These are phyloP conservation scores for Phaseolus lunatus DNA, from an alignment of 306 rosid genomes.

Conservation along the genomic window DNA sequence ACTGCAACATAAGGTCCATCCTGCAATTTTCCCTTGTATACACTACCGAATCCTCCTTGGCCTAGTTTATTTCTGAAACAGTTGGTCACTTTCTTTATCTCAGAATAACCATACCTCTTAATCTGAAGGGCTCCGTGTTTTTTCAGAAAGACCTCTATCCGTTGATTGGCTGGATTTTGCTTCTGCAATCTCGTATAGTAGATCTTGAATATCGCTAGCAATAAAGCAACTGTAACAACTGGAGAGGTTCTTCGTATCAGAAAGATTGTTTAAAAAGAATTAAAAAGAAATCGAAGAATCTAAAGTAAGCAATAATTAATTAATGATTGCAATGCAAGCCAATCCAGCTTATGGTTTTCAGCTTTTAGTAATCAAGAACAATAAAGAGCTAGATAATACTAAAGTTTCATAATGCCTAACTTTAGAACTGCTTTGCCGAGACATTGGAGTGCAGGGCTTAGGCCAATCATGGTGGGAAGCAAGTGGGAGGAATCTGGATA, in stretches of 20 bases:
- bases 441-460: neutral
- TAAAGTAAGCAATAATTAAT: neutral
- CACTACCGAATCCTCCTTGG: constrained; percentile 48
- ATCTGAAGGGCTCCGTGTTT: constrained; percentile 29
- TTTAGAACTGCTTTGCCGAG: no score
- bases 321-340: neutral
- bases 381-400: neutral
- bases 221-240: constrained; percentile 6
- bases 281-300: neutral
- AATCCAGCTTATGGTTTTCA: neutral
- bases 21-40: constrained; percentile 43
- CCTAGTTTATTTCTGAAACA: constrained; percentile 49
- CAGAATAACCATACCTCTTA: constrained; percentile 43
- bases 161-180: neutral
- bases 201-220: neutral
- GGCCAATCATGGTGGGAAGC: no score
- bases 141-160: constrained; percentile 35
- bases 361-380: neutral
- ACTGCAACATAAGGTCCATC: constrained; percentile 50
- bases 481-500: neutral
- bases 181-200: constrained; percentile 18
- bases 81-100: constrained; percentile 44
- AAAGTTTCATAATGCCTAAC: neutral
- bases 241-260: neutral
- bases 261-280: neutral